Evolutionary conservation across 2,329 filamentous ascomycete species (phyloP), one percentile per base, ranked within the genome.

Genomic region (Aspergillus sp.): DNA sequence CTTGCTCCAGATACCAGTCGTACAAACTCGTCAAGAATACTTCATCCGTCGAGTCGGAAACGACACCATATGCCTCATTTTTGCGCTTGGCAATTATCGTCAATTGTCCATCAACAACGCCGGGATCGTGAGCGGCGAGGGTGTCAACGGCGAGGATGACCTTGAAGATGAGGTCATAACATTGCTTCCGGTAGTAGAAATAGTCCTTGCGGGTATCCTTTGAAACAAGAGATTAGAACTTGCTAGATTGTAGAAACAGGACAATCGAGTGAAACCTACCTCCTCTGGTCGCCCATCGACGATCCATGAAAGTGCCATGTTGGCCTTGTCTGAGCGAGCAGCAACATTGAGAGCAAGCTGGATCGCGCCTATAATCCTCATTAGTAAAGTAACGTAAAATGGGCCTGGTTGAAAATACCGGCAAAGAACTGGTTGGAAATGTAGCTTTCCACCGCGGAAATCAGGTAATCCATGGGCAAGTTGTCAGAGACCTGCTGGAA

Each of bases 1-100:
- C 89, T 73, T 93, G 88, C 57, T 84, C 79, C 66, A 98, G 88
- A 76, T 99, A 99, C 94, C 95, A 99, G 70, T 97, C 93, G 73
- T 97, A 99, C n/a, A 99, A 83, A 69, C 91, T 92, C 62, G 91
- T 96, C 74, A 98, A 90, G 80, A 99, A 99, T 4, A 97, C 90
- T 71, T 97, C 91, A 67, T 99, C 95, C 13, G 89, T 85, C 0
- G 94, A 96, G 60, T 85, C 86, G 71, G 96, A 91, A 68, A 99
- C 92, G 2, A 97, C 90, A 48, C 88, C 86, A 76, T 98, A 96
- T 0, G 95, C 94, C 78, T 99, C 94, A 53, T 87, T 86, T 65
- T 90, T 86, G 75, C 95, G 92, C 50, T 88, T 93, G 2, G 88
- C 87, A 19, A 90, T 85, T 11, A 91, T 76, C 0, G 92, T 93